These are phyloP conservation scores for Fulvia fulva DNA, from an alignment of 2,329 filamentous ascomycete genomes.

Conservation along the genomic window DNA sequence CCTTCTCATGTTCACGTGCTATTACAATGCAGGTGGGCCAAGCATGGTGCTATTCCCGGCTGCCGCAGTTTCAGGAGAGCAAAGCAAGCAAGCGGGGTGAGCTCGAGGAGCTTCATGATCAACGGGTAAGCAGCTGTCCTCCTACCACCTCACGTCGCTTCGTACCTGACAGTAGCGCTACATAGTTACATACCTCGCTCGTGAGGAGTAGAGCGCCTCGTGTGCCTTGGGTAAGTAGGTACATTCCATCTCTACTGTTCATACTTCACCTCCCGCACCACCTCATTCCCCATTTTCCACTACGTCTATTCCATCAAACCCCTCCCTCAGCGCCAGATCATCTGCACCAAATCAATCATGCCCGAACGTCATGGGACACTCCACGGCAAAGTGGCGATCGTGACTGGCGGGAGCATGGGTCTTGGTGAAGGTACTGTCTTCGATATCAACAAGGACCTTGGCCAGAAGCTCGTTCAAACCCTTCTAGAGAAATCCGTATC, in stretches of 20 bases:
- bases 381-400: slow-evolving; percentile 21
- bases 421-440: slow-evolving; percentile 32
- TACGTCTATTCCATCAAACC: too few relatives aligned
- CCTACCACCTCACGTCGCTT: not conserved
- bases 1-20: too few relatives aligned
- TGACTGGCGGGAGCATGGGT: slow-evolving; percentile 30
- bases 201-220: not conserved
- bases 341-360: not conserved
- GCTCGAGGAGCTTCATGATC: not conserved
- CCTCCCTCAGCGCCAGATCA: too few relatives aligned
- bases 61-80: too few relatives aligned
- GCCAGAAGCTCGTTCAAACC: slow-evolving; percentile 9
- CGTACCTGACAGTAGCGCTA: not conserved
- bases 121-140: not conserved
- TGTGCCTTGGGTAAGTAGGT: not conserved
- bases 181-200: not conserved
- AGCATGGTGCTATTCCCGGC: not conserved
- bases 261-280: not conserved
- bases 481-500: not conserved
- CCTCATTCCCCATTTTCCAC: not conserved
- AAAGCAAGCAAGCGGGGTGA: not conserved
- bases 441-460: slow-evolving; percentile 23
- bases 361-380: slow-evolving; percentile 12
- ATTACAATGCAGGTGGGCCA: not conserved
- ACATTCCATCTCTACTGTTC: not conserved